A percentile compares a stretch with the other conserved stretches of the same genome.
These are phyloP conservation scores for Globisporangium echinulatum DNA, from an alignment of 352 stramenopile species.

Conservation along the genomic window DNA sequence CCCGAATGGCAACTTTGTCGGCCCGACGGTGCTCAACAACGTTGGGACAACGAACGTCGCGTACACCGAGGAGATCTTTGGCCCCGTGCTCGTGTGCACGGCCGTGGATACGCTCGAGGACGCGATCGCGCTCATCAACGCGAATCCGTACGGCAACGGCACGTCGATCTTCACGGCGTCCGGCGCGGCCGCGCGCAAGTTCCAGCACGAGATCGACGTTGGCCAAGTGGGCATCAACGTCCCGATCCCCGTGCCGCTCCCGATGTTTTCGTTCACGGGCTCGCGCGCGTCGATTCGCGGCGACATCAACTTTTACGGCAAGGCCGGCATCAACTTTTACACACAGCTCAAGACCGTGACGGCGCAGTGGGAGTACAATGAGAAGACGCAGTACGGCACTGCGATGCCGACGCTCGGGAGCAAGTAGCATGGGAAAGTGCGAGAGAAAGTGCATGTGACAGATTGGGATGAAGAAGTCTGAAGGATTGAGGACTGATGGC, in stretches of 20 bases:
- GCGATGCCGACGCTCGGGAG: slow-evolving; percentile 89
- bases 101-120: slow-evolving; percentile 93
- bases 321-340: slow-evolving; percentile 96
- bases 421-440: slow-evolving; percentile 26
- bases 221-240: slow-evolving; percentile 97
- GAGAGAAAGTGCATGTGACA: background rate
- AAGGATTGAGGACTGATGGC: too few species aligned
- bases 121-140: slow-evolving; percentile 94
- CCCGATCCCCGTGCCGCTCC: slow-evolving; percentile 95
- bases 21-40: slow-evolving; percentile 90
- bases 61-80: slow-evolving; percentile 97
- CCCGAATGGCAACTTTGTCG: slow-evolving; percentile 94
- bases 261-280: slow-evolving; percentile 98
- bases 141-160: slow-evolving; percentile 96
- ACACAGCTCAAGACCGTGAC: slow-evolving; percentile 98
- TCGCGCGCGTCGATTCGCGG: slow-evolving; percentile 91
- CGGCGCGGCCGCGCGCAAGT: slow-evolving; percentile 93
- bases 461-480: too few species aligned
- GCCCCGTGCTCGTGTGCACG: slow-evolving; percentile 91
- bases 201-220: slow-evolving; percentile 95
- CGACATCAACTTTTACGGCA: slow-evolving; percentile 97
- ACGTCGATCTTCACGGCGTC: slow-evolving; percentile 95
- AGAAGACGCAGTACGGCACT: slow-evolving; percentile 84
- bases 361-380: slow-evolving; percentile 92
- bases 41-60: slow-evolving; percentile 79